Conservation (phyloP, 2,329 filamentous ascomycete genomes). For the Microdochium nivale region DNA sequence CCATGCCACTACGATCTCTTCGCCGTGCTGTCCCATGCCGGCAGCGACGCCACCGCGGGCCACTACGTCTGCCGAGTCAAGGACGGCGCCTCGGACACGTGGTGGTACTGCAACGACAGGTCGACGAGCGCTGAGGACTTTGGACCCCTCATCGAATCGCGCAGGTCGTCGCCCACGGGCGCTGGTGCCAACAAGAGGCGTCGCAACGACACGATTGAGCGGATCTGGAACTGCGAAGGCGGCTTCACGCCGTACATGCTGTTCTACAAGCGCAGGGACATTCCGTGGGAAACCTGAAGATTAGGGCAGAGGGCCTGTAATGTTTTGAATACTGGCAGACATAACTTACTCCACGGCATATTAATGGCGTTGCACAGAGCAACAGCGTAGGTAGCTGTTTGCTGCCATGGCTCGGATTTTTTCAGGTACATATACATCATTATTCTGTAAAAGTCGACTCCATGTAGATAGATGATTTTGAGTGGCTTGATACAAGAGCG, state of each 20-base stretch:
- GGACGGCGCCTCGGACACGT: slow-evolving; percentile 37
- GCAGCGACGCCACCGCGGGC: slow-evolving; percentile 57
- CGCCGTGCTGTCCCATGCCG: slow-evolving; percentile 71
- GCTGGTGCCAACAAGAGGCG: not conserved
- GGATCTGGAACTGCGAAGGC: not conserved
- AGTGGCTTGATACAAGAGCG: no score
- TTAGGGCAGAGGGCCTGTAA: no score
- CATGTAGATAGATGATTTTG: no score
- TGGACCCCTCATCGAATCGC: not conserved
- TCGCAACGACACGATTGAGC: not conserved
- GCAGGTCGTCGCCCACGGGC: not conserved
- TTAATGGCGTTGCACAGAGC: no score
- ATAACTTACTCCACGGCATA: no score
- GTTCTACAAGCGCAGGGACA: slow-evolving; percentile 14
- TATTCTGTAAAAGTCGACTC: no score
- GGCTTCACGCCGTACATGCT: slow-evolving; percentile 8
- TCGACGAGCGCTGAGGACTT: slow-evolving; percentile 1
- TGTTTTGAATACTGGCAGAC: no score
- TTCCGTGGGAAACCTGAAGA: not conserved
- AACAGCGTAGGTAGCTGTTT: no score
- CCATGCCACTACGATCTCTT: slow-evolving; percentile 80
- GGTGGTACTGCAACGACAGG: slow-evolving; percentile 41
- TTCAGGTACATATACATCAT: no score
- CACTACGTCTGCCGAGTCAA: slow-evolving; percentile 73
- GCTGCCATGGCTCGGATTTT: no score